phyloP scores from a whole-genome alignment of 768 basidiomycete species.

The Clitopilus hobsonii region DNA sequence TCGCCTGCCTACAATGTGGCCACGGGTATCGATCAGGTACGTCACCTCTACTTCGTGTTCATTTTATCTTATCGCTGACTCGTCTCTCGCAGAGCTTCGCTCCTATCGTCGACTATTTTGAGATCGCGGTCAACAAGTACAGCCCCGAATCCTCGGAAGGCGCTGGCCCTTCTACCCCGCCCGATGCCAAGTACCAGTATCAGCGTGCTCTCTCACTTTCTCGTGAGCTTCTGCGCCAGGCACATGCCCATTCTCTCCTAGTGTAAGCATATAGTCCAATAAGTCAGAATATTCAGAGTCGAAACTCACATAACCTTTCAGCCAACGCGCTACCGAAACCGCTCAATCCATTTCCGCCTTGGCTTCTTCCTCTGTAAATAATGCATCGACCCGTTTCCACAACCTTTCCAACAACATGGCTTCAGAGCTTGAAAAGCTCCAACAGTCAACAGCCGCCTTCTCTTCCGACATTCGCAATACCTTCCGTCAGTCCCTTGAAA shows the following conservation, averaged over 20 bases:
- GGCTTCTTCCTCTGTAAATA: conserved; percentile 50
- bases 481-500: conserved; percentile 21
- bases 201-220: conserved; percentile 70
- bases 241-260: conserved; percentile 60
- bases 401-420: conserved; percentile 64
- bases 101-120: conserved; percentile 73
- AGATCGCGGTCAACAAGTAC: conserved; percentile 46
- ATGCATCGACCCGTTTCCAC: conserved; percentile 55
- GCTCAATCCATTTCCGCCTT: conserved; percentile 58
- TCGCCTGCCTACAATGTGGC: conserved; percentile 59
- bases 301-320: conserved; percentile 19
- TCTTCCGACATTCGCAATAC: conserved; percentile 36
- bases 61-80: conserved; percentile 11
- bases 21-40: conserved; percentile 69
- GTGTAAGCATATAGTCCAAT: conserved; percentile 41
- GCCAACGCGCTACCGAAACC: conserved; percentile 66
- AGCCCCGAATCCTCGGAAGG: conserved; percentile 43
- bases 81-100: conserved; percentile 48
- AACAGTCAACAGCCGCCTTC: conserved; percentile 50
- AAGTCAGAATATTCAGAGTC: not conserved
- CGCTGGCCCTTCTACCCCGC: conserved; percentile 37
- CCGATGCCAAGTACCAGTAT: conserved; percentile 68
- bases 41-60: conserved; percentile 15
- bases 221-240: conserved; percentile 65
- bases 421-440: conserved; percentile 59